Evolutionary conservation across 306 rosid genomes (phyloP).

Genomic region (Inga leiocalycina): DNA sequence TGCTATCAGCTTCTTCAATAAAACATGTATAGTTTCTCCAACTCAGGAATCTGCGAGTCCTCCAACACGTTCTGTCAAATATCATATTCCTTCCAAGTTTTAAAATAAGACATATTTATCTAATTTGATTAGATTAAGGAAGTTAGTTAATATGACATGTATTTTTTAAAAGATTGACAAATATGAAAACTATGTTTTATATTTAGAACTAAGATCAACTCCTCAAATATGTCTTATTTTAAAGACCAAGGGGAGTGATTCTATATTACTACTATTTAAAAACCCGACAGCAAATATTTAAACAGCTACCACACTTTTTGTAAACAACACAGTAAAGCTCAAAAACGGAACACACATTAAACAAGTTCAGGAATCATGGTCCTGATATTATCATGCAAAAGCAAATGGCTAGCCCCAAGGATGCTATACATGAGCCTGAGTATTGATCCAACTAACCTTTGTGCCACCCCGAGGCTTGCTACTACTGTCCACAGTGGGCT

Average conservation of each 20-base stretch:
- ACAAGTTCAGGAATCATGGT: neutral
- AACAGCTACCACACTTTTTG: neutral
- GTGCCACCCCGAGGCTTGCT: constrained; percentile 86
- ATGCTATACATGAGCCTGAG: neutral
- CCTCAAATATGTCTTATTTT: too few relatives aligned
- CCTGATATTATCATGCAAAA: neutral
- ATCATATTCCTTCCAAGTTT: too few relatives aligned
- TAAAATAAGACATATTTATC: too few relatives aligned
- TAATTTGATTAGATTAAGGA: too few relatives aligned
- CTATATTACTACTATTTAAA: neutral
- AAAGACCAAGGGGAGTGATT: too few relatives aligned
- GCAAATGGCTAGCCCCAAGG: neutral
- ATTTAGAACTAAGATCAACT: too few relatives aligned
- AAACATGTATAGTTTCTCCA: neutral
- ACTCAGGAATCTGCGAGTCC: too few relatives aligned
- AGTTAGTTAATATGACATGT: too few relatives aligned
- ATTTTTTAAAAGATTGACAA: too few relatives aligned
- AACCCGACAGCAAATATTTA: neutral
- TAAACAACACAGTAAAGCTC: constrained; percentile 1
- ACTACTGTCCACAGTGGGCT: constrained; percentile 84
- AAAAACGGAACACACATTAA: neutral
- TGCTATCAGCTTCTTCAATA: neutral
- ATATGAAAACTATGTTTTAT: too few relatives aligned
- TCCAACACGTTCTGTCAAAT: neutral
- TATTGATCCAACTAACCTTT: constrained; percentile 53